A percentile compares a stretch with the other conserved stretches of the same genome.
Evolutionary conservation across 345 rosid genomes (phyloP).

Genomic region (Toxicodendron radicans): DNA sequence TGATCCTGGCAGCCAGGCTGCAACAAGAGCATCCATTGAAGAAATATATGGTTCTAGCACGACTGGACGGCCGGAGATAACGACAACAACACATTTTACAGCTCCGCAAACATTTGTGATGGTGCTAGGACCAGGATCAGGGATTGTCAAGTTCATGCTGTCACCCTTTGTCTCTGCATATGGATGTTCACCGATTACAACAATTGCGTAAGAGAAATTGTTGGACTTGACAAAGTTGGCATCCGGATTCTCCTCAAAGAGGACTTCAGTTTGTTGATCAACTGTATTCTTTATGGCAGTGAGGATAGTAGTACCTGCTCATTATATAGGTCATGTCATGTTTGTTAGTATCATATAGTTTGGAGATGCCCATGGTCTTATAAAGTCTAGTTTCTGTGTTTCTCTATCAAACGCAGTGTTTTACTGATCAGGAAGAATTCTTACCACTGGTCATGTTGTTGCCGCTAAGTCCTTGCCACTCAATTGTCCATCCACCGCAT

Average conservation of each 20-base stretch:
- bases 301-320: conserved; percentile 51
- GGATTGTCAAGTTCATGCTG: conserved; percentile 42
- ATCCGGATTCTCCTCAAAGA: conserved; percentile 34
- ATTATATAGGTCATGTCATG: background rate
- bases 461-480: conserved; percentile 66
- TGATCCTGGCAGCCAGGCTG: conserved; percentile 58
- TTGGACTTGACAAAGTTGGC: conserved; percentile 36
- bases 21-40: conserved; percentile 40
- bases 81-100: conserved; percentile 40
- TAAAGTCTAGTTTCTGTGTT: too few relatives aligned
- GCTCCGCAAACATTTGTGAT: conserved; percentile 41
- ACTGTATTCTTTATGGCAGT: conserved; percentile 39
- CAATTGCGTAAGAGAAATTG: conserved; percentile 43
- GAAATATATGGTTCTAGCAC: conserved; percentile 38
- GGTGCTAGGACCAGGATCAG: conserved; percentile 38
- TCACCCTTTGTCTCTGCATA: conserved; percentile 49
- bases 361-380: too few relatives aligned
- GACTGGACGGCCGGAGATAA: conserved; percentile 50
- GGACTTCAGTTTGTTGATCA: conserved; percentile 33
- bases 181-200: conserved; percentile 48
- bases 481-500: conserved; percentile 74
- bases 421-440: background rate
- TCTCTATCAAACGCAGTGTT: too few relatives aligned
- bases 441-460: conserved; percentile 40
- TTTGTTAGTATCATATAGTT: background rate